phyloP scores from a whole-genome alignment of 202 grass and related monocot genomes.

The Carex sylvatica region DNA sequence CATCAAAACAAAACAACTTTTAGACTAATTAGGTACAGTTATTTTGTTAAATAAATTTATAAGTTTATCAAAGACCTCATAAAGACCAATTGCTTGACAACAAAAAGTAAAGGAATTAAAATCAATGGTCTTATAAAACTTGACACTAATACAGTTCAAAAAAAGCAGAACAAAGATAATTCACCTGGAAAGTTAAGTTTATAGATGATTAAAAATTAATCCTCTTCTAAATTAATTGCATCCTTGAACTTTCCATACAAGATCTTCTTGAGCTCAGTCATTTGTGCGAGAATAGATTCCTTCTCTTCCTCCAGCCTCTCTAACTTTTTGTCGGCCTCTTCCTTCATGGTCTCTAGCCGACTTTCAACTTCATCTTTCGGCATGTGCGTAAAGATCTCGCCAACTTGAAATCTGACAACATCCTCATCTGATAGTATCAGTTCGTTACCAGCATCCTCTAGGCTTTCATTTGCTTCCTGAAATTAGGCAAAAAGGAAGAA shows the following conservation, averaged over 20 bases:
- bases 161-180: background rate
- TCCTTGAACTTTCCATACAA: constrained; percentile 92
- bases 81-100: background rate
- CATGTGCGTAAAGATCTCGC: constrained; percentile 89
- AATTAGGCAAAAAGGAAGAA: background rate
- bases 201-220: constrained; percentile 30
- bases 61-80: background rate
- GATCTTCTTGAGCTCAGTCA: constrained; percentile 86
- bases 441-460: constrained; percentile 94
- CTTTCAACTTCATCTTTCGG: constrained; percentile 72
- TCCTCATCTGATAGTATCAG: constrained; percentile 95
- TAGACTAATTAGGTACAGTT: background rate
- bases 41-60: background rate
- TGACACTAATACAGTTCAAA: background rate
- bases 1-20: background rate
- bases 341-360: constrained; percentile 92
- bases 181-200: background rate
- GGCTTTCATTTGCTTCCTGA: constrained; percentile 89
- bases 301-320: constrained; percentile 79
- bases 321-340: constrained; percentile 69
- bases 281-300: constrained; percentile 67
- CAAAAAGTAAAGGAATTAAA: background rate
- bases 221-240: constrained; percentile 97
- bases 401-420: constrained; percentile 91
- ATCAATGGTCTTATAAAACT: background rate